phyloP scores from a whole-genome alignment of 805 yeast species.

The Alloascoidea hylecoeti region DNA sequence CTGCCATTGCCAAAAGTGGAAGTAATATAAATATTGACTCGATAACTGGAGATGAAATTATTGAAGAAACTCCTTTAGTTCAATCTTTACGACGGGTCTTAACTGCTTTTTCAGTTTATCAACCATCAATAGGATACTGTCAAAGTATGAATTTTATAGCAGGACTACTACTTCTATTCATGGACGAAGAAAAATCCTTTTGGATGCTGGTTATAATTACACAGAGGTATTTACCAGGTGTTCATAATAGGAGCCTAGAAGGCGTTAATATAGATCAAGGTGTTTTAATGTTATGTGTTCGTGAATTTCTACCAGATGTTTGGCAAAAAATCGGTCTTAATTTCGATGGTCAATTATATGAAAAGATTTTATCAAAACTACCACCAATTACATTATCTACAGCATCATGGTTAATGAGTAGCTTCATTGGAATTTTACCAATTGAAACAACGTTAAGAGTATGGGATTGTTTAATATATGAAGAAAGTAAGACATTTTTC shows the following conservation, averaged over 20 bases:
- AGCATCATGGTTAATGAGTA: slow-evolving; percentile 96
- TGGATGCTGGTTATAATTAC: slow-evolving; percentile 95
- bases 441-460: slow-evolving; percentile 77
- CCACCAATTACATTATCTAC: slow-evolving; percentile 92
- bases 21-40: slow-evolving; percentile 2
- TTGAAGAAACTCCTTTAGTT: slow-evolving; percentile 49
- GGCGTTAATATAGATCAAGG: slow-evolving; percentile 96
- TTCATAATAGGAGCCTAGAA: slow-evolving; percentile 79
- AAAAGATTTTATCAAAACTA: slow-evolving; percentile 49
- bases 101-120: slow-evolving; percentile 70
- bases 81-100: slow-evolving; percentile 67
- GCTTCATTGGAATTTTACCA: slow-evolving; percentile 85
- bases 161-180: slow-evolving; percentile 68
- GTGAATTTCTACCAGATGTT: slow-evolving; percentile 70
- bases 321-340: slow-evolving; percentile 43
- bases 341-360: slow-evolving; percentile 23
- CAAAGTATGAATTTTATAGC: slow-evolving; percentile 90
- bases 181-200: slow-evolving; percentile 83
- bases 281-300: slow-evolving; percentile 73
- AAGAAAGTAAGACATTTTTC: slow-evolving; percentile 78
- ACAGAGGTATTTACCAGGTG: slow-evolving; percentile 75
- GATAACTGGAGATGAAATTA: slow-evolving; percentile 1
- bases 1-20: not conserved
- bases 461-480: slow-evolving; percentile 93
- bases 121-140: slow-evolving; percentile 89